Evolutionary conservation across 2,329 filamentous ascomycete genomes (phyloP), one percentile per base, ranked within the genome.

Genomic region (Penicillium sclerotiorum): DNA sequence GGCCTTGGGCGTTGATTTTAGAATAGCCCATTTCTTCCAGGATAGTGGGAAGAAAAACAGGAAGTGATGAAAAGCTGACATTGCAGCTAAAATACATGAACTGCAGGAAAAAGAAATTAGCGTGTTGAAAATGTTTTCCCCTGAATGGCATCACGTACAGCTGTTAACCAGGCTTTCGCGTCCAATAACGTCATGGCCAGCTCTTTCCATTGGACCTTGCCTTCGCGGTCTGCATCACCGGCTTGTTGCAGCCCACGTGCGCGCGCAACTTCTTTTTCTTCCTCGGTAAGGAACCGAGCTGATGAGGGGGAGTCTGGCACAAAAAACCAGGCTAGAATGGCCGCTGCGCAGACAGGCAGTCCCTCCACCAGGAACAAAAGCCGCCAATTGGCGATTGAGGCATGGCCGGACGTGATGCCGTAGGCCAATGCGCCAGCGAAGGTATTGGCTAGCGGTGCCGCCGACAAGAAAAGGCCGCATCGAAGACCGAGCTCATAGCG

Each of bases 381-480:
- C 53, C 83, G 78, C 88, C 87, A 90, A 49, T 78, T 81, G 2
- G 81, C 77, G 36, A 89, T 67, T 13, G 73, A 65, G 2, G 76
- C 73, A 58, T 80, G 75, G 11, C 84, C 82, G 22, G 81, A 80
- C 8, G 83, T 84, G 63, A 89, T 86, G 4, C 79, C 82, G 50
- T 84, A 87, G 1, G 84, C 84, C 5, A 87, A 72, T 3, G 83
- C 84, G 2, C 85, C 85, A 0, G 90, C 89, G 65, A 95, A 92
- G 1, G 85, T 86, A 35, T 89, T 94, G 1, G 90, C 90, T 4
- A 95, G 78, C 1, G 86, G 85, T 0, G 85, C 84, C 0, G 74
- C 73, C 17, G 75, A 73, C 11, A 79, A 57, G 55, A 84, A 85
- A 18, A 85, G 63, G 2, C 81, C 82, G 44, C 77, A 77, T 3